Base-by-base conservation (phyloP, 768 basidiomycete genomes). In the Daedaleopsis sinensis region DNA sequence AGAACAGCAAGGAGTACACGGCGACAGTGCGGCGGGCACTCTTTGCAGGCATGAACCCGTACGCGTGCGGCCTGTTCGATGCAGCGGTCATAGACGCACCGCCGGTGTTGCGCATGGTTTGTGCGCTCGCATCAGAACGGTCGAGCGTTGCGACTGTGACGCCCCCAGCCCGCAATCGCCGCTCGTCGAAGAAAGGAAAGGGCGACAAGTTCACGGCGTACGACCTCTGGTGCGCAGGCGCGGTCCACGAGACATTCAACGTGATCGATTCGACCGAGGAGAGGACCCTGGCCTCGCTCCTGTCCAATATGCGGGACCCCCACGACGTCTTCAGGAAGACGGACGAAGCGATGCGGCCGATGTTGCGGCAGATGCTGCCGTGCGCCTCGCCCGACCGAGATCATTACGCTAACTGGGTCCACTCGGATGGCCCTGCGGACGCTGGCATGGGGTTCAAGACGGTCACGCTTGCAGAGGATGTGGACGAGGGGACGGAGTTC, bases 41-140 rank as follows among this genome's bases (percentile, higher is more conserved):
- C 19, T 73, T 73, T 54, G 53, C 61, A 18, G 44, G 16, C n/a
- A 72, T 72, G 70, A 66, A 71, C 48, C 73, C 71, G 18, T 65
- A 63, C 51, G 24, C 50, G 10, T 48, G 69, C 39, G 61, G 58
- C 18, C 49, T 71, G 19, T 66, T 70, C 48, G 53, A 56, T 18
- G 35, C 24, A n/a, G 46, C 49, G 9, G 68, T 67, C 66, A 8
- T 16, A 68, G 19, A 71, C 64, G 55, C 65, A 64, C 55, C 21
- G 23, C 47, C 47, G 47, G 47, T 49, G 13, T 21, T 49, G 47
- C 47, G 21, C 47, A 68, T 73, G 19, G 63, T 74, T 42, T 72
- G 70, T 46, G 68, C 71, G 11, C 62, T 72, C 1, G 70, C 64
- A 19, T 49, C 47, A 9, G 6, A 8, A 15, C 19, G 8, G 15